Conservation (phyloP, 1,139 yeast genomes). For the Kurtzmaniella quercitrusa region DNA sequence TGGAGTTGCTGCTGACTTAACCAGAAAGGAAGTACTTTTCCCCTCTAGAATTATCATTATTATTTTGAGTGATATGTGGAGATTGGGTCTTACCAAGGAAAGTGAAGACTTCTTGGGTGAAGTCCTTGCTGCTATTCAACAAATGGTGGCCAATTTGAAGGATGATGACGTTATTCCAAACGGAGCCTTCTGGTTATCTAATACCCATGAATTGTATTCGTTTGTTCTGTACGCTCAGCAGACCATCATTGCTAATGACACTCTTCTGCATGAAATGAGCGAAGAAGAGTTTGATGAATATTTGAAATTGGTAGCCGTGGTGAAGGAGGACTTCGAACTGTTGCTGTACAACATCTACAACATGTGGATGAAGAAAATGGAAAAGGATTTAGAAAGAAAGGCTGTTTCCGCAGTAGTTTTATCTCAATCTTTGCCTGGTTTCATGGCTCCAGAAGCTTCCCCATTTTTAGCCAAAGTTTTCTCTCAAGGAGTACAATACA, state of each 20-base stretch:
- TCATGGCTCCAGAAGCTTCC: conserved; percentile 82
- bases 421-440: conserved; percentile 95
- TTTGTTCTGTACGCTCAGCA: conserved; percentile 92
- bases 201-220: conserved; percentile 92
- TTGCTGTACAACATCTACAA: conserved; percentile 91
- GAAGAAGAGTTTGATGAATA: conserved; percentile 89
- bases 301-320: conserved; percentile 82
- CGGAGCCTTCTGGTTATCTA: conserved; percentile 97
- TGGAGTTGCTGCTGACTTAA: conserved; percentile 75
- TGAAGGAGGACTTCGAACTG: conserved; percentile 91
- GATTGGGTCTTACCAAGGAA: conserved; percentile 88
- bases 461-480: conserved; percentile 85
- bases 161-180: conserved; percentile 87
- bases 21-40: conserved; percentile 88
- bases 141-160: conserved; percentile 61
- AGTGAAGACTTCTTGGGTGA: conserved; percentile 90
- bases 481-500: conserved; percentile 66
- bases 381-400: conserved; percentile 85
- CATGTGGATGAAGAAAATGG: conserved; percentile 96
- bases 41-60: conserved; percentile 95
- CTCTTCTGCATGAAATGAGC: conserved; percentile 78
- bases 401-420: conserved; percentile 91
- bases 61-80: conserved; percentile 96
- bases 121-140: conserved; percentile 84
- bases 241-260: conserved; percentile 80